Conservation (phyloP, 192 early-diverging fungal species). For the Pilaira anomala region DNA sequence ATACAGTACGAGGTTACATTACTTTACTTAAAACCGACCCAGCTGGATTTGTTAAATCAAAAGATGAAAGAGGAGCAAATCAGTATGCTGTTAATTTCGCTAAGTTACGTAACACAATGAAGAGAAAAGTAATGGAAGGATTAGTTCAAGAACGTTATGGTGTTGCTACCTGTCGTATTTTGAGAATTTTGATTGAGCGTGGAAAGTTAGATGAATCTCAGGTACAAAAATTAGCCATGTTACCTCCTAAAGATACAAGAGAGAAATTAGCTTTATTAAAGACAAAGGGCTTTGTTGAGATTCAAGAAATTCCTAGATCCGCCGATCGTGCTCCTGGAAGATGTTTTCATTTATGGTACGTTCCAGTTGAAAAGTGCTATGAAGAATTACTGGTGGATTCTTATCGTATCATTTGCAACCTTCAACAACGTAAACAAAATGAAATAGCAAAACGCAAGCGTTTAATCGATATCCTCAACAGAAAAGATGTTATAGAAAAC, state of each 20-base stretch:
- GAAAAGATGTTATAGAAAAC: conserved; percentile 61
- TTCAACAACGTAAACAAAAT: conserved; percentile 49
- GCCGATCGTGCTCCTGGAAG: conserved; percentile 72
- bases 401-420: conserved; percentile 57
- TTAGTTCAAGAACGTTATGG: conserved; percentile 62
- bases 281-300: conserved; percentile 40
- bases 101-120: conserved; percentile 50
- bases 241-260: conserved; percentile 61
- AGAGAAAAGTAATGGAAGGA: conserved; percentile 50
- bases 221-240: conserved; percentile 62
- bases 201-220: conserved; percentile 75
- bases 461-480: conserved; percentile 61
- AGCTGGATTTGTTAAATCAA: conserved; percentile 51
- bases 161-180: conserved; percentile 54
- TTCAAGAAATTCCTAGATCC: conserved; percentile 66
- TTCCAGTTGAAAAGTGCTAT: conserved; percentile 50
- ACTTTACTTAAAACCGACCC: conserved; percentile 52
- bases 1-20: conserved; percentile 57
- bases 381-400: conserved; percentile 45
- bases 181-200: conserved; percentile 66
- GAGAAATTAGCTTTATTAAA: conserved; percentile 58
- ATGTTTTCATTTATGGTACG: conserved; percentile 70
- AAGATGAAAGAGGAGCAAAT: conserved; percentile 56
- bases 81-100: conserved; percentile 60
- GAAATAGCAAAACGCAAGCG: conserved; percentile 47